Base-by-base conservation (phyloP, 2,329 filamentous ascomycete species). In the Trichoderma atrobrunneum region DNA sequence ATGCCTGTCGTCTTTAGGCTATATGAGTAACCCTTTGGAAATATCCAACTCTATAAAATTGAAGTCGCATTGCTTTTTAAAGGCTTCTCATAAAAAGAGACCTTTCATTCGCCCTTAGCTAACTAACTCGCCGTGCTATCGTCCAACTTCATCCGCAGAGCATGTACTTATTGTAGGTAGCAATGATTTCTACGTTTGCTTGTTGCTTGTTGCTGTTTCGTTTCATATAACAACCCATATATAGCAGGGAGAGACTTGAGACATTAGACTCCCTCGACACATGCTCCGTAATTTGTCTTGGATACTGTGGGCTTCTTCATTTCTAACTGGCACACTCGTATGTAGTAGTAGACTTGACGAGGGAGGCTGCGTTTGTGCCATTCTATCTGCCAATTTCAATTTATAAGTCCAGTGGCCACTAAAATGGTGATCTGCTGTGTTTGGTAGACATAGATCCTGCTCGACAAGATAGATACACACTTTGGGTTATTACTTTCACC, bases 31-130 rank as follows among this genome's bases (percentile, higher is more conserved):
- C 5, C 32, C 14, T 18, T 39, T 7, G 16, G 36, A 18, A 18
- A 8, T 18, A 18, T 8, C 36, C 36, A 18, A 18, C 16, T 39
- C 2, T 1, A 0, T 43, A 18, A 8, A 43, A 43, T 43, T 18
- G 7, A 18, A 2, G 0, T 18, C 36, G 3, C 3, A 18, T 2
- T 18, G 2, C 3, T 7, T 1, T 18, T 43, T 2, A 0, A 43
- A 4, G 36, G 36, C 7, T 18, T 43, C 36, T 43, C 16, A 3
- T 16, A 43, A 39, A 18, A 16, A 16, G 16, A 39, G 36, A 7
- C 0, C 16, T 43, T 2, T 43, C 36, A 2, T 12, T 48, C 2
- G 8, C 43, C 0, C 43, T 21, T 1, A 21, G 18, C 18, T 10
- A 11, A 6, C 3, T 4, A 21, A 48, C 6, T 48, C 8, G 18